A percentile compares a stretch with the other conserved stretches of the same genome.
Conservation (phyloP, 352 stramenopile species). For the Discostella stelligera region DNA sequence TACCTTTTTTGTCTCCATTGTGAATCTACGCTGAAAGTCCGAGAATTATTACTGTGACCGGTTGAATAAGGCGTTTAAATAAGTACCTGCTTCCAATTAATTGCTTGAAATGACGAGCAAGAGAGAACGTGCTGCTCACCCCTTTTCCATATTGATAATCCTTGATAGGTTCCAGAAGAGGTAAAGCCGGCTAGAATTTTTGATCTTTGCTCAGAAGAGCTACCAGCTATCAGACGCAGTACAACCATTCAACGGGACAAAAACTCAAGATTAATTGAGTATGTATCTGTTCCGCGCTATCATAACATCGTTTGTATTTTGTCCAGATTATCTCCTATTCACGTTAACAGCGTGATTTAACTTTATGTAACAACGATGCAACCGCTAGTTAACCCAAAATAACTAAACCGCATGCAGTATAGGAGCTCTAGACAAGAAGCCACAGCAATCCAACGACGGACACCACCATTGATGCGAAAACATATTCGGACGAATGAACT, state of each 20-base stretch:
- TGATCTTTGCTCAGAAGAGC: too few species aligned
- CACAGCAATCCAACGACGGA: slow-evolving; percentile 9
- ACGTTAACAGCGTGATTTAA: not conserved
- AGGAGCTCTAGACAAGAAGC: slow-evolving; percentile 12
- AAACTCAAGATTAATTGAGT: not conserved
- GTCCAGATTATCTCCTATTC: not conserved
- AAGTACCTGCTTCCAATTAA: too few species aligned
- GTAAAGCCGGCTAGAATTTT: too few species aligned
- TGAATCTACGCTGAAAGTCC: too few species aligned
- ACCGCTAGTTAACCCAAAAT: not conserved
- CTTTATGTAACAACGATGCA: too few species aligned
- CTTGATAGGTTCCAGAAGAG: too few species aligned
- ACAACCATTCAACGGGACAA: not conserved
- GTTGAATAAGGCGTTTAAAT: not conserved
- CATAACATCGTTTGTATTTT: not conserved
- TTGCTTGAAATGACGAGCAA: too few species aligned
- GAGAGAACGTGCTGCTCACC: too few species aligned
- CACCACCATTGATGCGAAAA: not conserved
- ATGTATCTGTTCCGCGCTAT: not conserved
- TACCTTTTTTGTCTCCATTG: too few species aligned
- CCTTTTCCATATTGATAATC: too few species aligned
- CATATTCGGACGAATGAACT: not conserved
- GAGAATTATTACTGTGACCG: too few species aligned
- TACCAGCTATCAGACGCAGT: too few species aligned
- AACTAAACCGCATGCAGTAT: not conserved